Conservation (phyloP, 1,284 basidiomycete genomes). For the Anthracocystis setariae region DNA sequence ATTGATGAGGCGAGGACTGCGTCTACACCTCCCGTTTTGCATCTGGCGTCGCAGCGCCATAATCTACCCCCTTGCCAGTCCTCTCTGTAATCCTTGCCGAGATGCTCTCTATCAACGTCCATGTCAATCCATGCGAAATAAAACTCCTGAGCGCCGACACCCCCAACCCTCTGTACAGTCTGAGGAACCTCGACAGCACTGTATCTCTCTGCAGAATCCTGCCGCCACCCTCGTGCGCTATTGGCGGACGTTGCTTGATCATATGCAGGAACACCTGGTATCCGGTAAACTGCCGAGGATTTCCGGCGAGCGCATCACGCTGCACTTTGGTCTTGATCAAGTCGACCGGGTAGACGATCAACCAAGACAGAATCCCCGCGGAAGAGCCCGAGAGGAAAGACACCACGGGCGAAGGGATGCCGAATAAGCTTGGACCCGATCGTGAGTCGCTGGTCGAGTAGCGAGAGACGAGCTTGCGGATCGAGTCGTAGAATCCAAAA, state of each 20-base stretch:
- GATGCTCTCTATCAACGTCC: slow-evolving; percentile 64
- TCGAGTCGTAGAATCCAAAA: slow-evolving; percentile 66
- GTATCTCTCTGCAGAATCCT: slow-evolving; percentile 72
- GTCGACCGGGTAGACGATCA: slow-evolving; percentile 66
- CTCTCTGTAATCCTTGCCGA: slow-evolving; percentile 52
- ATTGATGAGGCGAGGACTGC: no score
- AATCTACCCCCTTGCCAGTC: slow-evolving; percentile 32
- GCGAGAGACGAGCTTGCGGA: slow-evolving; percentile 51
- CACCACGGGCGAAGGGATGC: slow-evolving; percentile 59
- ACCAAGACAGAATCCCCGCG: slow-evolving; percentile 64
- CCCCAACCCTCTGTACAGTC: slow-evolving; percentile 65
- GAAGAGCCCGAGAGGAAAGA: slow-evolving; percentile 64
- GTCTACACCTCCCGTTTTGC: neutral
- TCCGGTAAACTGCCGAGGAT: slow-evolving; percentile 74
- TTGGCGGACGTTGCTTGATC: slow-evolving; percentile 80
- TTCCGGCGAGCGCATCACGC: slow-evolving; percentile 83
- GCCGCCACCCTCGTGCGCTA: slow-evolving; percentile 54
- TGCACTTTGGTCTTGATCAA: slow-evolving; percentile 94
- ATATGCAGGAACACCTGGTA: slow-evolving; percentile 80
- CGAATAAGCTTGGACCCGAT: slow-evolving; percentile 37
- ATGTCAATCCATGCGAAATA: slow-evolving; percentile 66
- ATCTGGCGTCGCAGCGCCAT: slow-evolving; percentile 18
- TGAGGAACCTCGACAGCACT: slow-evolving; percentile 45
- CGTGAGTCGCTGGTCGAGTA: slow-evolving; percentile 38
- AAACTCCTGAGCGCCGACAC: slow-evolving; percentile 65